Evolutionary conservation across 1,284 basidiomycete species (phyloP).

Genomic region (Ganoderma boninense): DNA sequence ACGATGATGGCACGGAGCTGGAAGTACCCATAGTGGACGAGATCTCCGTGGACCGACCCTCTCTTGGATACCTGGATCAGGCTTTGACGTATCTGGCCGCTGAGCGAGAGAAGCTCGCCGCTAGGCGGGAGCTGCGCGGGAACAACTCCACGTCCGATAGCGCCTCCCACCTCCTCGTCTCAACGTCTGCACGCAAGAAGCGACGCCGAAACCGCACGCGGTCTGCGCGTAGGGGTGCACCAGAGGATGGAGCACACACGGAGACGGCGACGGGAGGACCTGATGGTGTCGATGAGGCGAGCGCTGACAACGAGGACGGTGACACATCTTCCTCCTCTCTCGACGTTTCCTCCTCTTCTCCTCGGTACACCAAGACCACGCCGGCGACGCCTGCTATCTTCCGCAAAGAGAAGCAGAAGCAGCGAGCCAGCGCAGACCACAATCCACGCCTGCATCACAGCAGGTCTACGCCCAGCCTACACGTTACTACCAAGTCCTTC

Average conservation of each 20-base stretch:
- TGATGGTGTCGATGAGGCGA: conserved; percentile 32
- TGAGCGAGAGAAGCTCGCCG: conserved; percentile 62
- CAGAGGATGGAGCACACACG: conserved; percentile 31
- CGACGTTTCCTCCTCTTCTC: conserved; percentile 47
- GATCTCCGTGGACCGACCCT: conserved; percentile 50
- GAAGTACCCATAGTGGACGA: conserved; percentile 37
- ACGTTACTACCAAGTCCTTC: conserved; percentile 46
- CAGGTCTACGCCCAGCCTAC: conserved; percentile 54
- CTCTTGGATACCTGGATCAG: conserved; percentile 69
- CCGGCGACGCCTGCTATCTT: conserved; percentile 45
- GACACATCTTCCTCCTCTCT: conserved; percentile 33
- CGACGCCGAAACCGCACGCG: conserved; percentile 56
- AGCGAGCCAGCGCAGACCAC: conserved; percentile 22
- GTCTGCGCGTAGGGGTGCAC: conserved; percentile 34
- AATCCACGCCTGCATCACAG: conserved; percentile 47
- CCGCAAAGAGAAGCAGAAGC: conserved; percentile 37
- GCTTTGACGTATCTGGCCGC: conserved; percentile 72
- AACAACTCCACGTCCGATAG: conserved; percentile 49
- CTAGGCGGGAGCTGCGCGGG: conserved; percentile 48
- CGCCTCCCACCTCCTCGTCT: conserved; percentile 31
- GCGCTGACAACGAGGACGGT: conserved; percentile 37
- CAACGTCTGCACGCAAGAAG: conserved; percentile 47
- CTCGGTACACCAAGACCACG: conserved; percentile 46
- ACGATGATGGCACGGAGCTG: conserved; percentile 35
- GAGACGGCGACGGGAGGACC: conserved; percentile 25